phyloP scores from a whole-genome alignment of 179 eudicot species.

The Patellifolia procumbens region DNA sequence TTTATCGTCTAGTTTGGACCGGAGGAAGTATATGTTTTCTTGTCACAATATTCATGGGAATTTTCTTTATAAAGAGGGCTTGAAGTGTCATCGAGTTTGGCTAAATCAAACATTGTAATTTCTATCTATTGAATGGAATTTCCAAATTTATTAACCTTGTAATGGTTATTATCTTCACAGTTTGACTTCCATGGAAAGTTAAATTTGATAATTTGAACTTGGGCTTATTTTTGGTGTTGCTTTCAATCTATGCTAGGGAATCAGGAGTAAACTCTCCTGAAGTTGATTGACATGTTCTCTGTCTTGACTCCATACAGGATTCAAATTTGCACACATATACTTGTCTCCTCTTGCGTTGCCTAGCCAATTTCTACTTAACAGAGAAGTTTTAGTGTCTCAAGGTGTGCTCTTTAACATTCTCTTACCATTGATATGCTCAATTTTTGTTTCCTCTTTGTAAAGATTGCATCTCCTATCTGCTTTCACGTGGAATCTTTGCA shows the following conservation, averaged over 20 bases:
- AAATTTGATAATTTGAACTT: not conserved
- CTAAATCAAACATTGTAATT: not conserved
- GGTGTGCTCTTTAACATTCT: constrained; percentile 24
- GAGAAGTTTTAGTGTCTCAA: constrained; percentile 25
- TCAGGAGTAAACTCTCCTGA: not conserved
- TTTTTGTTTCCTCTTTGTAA: not conserved
- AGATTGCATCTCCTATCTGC: not conserved
- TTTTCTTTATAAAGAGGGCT: too few relatives aligned
- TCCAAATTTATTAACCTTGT: not conserved
- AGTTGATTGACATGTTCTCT: constrained; percentile 8
- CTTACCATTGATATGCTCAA: not conserved
- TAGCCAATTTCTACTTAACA: constrained; percentile 26
- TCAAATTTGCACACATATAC: constrained; percentile 31
- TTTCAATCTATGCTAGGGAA: not conserved
- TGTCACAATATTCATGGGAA: too few relatives aligned
- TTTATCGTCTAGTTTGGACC: too few relatives aligned
- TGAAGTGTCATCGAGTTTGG: not conserved
- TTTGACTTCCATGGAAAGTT: not conserved
- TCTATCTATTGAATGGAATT: too few relatives aligned
- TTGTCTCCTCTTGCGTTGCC: constrained; percentile 37
- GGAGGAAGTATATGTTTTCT: too few relatives aligned
- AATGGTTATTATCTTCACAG: not conserved
- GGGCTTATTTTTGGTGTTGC: not conserved
- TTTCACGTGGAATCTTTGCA: not conserved
- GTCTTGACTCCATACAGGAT: constrained; percentile 27